phyloP scores from a whole-genome alignment of 2,329 filamentous ascomycete genomes.

The Albophoma yamanashiensis region DNA sequence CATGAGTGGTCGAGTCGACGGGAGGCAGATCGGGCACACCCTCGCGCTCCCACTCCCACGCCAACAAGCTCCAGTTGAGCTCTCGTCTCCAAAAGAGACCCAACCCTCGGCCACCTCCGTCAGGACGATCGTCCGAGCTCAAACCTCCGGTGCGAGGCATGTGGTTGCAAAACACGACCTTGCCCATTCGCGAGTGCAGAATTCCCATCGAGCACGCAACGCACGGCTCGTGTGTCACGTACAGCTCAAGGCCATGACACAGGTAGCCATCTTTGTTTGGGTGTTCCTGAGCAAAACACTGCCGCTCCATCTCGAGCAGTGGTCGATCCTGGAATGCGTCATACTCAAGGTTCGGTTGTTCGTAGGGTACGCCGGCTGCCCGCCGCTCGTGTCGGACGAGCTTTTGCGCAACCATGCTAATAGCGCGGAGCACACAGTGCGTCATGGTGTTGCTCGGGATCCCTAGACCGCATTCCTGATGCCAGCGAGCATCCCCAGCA shows the following conservation, averaged over 20 bases:
- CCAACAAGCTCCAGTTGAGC: slow-evolving; percentile 77
- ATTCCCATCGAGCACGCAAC: slow-evolving; percentile 97
- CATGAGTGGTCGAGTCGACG: slow-evolving; percentile 40
- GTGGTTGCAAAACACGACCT: slow-evolving; percentile 67
- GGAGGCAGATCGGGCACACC: slow-evolving; percentile 23
- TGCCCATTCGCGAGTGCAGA: slow-evolving; percentile 83
- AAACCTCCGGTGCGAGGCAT: slow-evolving; percentile 77
- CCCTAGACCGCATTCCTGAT: slow-evolving; percentile 36
- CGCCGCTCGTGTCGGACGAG: slow-evolving; percentile 45
- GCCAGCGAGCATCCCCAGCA: slow-evolving; percentile 67
- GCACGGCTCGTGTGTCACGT: slow-evolving; percentile 91
- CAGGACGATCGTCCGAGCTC: slow-evolving; percentile 60
- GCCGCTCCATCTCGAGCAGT: slow-evolving; percentile 54
- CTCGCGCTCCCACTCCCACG: slow-evolving; percentile 61
- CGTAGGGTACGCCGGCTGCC: slow-evolving; percentile 21
- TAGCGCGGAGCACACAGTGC: slow-evolving; percentile 67
- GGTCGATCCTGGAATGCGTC: slow-evolving; percentile 60
- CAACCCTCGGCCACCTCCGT: slow-evolving; percentile 48
- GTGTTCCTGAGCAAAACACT: slow-evolving; percentile 53
- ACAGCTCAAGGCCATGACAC: slow-evolving; percentile 87
- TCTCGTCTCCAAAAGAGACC: slow-evolving; percentile 64
- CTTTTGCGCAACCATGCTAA: slow-evolving; percentile 71
- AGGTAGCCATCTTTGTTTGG: slow-evolving; percentile 73
- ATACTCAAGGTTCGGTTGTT: slow-evolving; percentile 35
- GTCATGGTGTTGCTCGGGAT: slow-evolving; percentile 61